A percentile compares a stretch with the other conserved stretches of the same genome.
phyloP scores from a whole-genome alignment of 257 asterid species.

The Solanum raphanifolium region DNA sequence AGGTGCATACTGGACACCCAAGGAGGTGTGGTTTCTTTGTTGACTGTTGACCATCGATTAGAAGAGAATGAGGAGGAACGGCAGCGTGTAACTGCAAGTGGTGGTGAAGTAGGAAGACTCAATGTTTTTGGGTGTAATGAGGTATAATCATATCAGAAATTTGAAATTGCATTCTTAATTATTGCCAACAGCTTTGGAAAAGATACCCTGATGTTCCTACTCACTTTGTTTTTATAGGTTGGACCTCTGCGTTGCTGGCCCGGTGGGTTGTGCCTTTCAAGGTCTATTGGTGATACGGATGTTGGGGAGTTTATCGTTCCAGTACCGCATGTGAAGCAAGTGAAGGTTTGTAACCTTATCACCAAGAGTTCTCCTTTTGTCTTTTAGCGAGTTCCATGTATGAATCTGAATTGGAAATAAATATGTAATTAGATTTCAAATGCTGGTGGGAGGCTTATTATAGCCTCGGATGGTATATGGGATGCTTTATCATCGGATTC shows the following conservation, averaged over 20 bases:
- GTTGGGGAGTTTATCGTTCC: constrained; percentile 97
- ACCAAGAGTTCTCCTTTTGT: neutral
- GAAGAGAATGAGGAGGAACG: constrained; percentile 95
- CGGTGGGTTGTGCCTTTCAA: constrained; percentile 94
- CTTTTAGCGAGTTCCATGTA: neutral
- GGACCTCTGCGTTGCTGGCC: constrained; percentile 99
- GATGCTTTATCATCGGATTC: constrained; percentile 79
- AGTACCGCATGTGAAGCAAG: constrained; percentile 97
- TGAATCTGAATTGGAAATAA: neutral
- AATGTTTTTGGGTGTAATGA: constrained; percentile 85
- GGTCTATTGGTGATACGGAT: constrained; percentile 97
- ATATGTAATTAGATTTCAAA: constrained; percentile 54
- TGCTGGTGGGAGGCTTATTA: constrained; percentile 97
- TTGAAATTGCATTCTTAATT: neutral
- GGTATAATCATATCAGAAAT: constrained; percentile 23
- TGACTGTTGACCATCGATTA: constrained; percentile 90
- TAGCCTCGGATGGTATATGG: constrained; percentile 99
- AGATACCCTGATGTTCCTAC: neutral
- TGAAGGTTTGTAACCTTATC: constrained; percentile 52
- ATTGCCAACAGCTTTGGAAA: neutral
- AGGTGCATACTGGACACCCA: constrained; percentile 90
- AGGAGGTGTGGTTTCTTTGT: constrained; percentile 79
- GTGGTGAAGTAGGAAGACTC: constrained; percentile 95
- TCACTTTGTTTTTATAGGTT: constrained; percentile 39
- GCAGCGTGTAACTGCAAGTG: constrained; percentile 95